phyloP scores from a whole-genome alignment of 306 rosid species.

The Carpinus fangiana region DNA sequence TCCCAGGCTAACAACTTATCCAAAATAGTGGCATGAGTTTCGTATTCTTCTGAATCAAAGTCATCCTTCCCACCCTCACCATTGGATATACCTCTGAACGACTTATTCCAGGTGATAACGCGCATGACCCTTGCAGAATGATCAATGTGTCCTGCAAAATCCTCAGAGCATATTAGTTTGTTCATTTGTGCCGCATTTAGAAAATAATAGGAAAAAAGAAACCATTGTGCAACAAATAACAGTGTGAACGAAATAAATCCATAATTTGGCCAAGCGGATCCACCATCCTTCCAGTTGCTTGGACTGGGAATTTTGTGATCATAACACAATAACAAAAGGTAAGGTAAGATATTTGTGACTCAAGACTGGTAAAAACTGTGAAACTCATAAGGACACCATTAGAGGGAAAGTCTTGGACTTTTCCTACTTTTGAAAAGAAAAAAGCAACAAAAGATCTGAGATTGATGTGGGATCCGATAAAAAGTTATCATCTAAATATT shows the following conservation, averaged over 20 bases:
- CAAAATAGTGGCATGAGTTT: slow-evolving; percentile 85
- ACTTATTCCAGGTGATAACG: slow-evolving; percentile 79
- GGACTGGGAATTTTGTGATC: slow-evolving; percentile 3
- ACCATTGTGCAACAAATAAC: background rate
- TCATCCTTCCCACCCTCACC: slow-evolving; percentile 74
- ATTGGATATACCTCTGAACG: slow-evolving; percentile 64
- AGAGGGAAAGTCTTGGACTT: background rate
- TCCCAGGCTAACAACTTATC: slow-evolving; percentile 92
- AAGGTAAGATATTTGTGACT: background rate
- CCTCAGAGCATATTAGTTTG: slow-evolving; percentile 20
- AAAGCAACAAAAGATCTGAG: slow-evolving; percentile 1
- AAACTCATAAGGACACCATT: background rate
- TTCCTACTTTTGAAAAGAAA: slow-evolving; percentile 4
- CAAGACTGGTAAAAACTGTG: background rate
- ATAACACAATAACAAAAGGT: background rate
- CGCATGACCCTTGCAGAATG: slow-evolving; percentile 88
- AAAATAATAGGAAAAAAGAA: slow-evolving; percentile 3
- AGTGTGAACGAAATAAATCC: background rate
- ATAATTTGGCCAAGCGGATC: background rate
- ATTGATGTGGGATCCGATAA: background rate
- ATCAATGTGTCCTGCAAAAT: slow-evolving; percentile 72
- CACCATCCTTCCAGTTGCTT: background rate
- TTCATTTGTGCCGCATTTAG: background rate
- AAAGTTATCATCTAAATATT: slow-evolving; percentile 2
- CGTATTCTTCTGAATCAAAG: slow-evolving; percentile 67